phyloP scores from a whole-genome alignment of 345 rosid genomes.

The Citrus cavaleriei region DNA sequence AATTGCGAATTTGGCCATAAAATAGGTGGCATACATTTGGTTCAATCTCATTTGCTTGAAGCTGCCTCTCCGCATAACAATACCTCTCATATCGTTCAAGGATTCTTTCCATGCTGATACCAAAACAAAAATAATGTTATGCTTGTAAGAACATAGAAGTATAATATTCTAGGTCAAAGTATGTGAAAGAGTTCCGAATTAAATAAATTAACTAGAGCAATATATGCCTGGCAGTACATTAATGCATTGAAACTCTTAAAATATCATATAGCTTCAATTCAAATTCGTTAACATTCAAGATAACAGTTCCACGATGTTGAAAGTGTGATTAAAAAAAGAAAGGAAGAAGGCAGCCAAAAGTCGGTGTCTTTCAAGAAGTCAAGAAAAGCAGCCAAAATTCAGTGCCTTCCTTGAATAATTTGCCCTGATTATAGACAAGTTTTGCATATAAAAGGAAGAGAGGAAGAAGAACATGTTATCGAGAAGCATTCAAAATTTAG shows the following conservation, averaged over 20 bases:
- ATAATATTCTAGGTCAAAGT: background rate
- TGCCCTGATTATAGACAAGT: too few relatives aligned
- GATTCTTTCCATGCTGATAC: conserved; percentile 86
- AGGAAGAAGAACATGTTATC: too few relatives aligned
- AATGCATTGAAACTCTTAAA: background rate
- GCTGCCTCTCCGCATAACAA: conserved; percentile 71
- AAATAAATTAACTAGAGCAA: background rate
- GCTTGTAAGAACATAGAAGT: background rate
- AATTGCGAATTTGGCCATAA: background rate
- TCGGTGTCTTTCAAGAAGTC: too few relatives aligned
- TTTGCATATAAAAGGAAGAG: too few relatives aligned
- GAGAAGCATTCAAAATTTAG: too few relatives aligned
- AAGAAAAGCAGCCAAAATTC: too few relatives aligned
- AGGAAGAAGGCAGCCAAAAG: too few relatives aligned
- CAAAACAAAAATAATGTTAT: background rate
- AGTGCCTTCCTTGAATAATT: too few relatives aligned
- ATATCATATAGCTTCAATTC: background rate
- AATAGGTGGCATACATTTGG: conserved; percentile 35
- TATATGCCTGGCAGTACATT: too few relatives aligned
- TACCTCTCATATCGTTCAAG: conserved; percentile 91
- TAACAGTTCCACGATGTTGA: background rate
- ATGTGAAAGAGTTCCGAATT: background rate
- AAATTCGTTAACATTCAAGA: background rate
- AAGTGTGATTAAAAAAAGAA: too few relatives aligned
- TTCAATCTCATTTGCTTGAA: conserved; percentile 36